phyloP scores from a whole-genome alignment of 441 rosid genomes.

The Aleurites moluccanus region DNA sequence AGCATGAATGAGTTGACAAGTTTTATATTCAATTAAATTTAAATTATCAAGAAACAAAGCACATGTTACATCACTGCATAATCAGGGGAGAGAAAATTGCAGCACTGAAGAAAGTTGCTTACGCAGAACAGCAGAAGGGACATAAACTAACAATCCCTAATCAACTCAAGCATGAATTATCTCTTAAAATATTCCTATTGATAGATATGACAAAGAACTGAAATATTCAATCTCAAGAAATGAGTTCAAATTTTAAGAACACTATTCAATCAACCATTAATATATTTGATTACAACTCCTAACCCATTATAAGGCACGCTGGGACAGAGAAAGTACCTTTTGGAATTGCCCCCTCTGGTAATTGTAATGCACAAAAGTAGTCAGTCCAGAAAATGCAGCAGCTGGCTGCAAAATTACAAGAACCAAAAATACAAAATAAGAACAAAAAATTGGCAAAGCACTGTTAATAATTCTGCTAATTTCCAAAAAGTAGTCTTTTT shows the following conservation, averaged over 20 bases:
- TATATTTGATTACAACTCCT: neutral
- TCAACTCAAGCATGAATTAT: neutral
- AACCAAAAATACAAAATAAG: neutral
- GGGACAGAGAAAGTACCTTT: slow-evolving; percentile 44
- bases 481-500: neutral
- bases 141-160: neutral
- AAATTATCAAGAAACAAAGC: neutral
- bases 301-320: neutral
- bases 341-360: slow-evolving; percentile 64
- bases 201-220: neutral
- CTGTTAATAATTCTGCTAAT: too few relatives aligned
- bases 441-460: neutral
- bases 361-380: slow-evolving; percentile 56
- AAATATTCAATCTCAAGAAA: neutral
- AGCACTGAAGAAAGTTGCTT: neutral
- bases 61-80: neutral
- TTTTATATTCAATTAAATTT: neutral
- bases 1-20: neutral
- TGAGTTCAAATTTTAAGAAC: too few relatives aligned
- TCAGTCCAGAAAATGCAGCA: slow-evolving; percentile 50
- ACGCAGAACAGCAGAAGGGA: neutral
- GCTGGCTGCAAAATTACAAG: slow-evolving; percentile 50
- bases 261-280: too few relatives aligned
- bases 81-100: neutral
- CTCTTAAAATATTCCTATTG: neutral